These are phyloP conservation scores for Adansonia madagascariensis DNA, from an alignment of 441 rosid genomes.

Conservation along the genomic window DNA sequence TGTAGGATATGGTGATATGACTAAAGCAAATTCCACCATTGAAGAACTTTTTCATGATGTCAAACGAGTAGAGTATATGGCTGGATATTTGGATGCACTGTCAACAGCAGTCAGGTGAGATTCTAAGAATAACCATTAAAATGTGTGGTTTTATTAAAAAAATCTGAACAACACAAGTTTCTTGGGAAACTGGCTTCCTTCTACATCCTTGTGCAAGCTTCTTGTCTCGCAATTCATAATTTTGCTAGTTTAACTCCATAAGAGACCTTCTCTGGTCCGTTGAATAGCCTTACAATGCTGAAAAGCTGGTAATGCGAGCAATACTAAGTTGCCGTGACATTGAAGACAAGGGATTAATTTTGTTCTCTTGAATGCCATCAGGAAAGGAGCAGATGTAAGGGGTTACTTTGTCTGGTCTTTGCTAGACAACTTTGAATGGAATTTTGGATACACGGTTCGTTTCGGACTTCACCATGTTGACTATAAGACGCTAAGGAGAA, in stretches of 20 bases:
- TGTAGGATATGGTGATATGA: constrained; percentile 51
- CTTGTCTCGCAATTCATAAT: background rate
- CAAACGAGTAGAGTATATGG: constrained; percentile 56
- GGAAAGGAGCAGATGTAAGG: constrained; percentile 64
- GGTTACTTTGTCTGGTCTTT: constrained; percentile 65
- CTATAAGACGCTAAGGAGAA: constrained; percentile 46
- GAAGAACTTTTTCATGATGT: constrained; percentile 46
- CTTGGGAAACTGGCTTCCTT: no score
- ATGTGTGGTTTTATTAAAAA: background rate
- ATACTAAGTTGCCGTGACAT: background rate
- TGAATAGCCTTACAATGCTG: background rate
- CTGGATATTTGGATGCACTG: constrained; percentile 52
- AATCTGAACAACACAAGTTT: background rate
- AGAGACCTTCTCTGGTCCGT: background rate
- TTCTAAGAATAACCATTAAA: background rate
- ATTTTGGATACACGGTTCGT: constrained; percentile 45
- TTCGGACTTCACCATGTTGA: constrained; percentile 57
- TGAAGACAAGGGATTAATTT: background rate
- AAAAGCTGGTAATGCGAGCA: no score
- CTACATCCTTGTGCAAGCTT: no score
- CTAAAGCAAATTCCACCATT: constrained; percentile 32
- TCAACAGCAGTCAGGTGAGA: constrained; percentile 59
- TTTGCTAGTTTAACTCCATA: background rate
- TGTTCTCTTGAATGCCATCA: constrained; percentile 21
- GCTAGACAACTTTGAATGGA: constrained; percentile 63